Conservation (phyloP, 2,329 filamentous ascomycete genomes). For the Coniella lustricola region DNA sequence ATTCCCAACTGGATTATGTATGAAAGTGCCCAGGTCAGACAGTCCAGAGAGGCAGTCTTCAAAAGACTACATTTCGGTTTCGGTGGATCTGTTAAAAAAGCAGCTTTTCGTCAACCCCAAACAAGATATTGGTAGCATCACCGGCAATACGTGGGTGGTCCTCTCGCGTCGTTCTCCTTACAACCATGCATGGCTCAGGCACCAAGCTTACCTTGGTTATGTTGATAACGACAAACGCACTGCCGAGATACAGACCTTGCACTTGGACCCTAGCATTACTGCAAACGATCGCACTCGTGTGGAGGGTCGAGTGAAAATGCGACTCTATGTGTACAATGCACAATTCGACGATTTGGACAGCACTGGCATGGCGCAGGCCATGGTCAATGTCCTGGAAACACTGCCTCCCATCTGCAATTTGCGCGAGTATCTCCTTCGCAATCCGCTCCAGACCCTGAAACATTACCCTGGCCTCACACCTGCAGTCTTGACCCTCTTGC, state of each 20-base stretch:
- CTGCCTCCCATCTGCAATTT: conserved; percentile 58
- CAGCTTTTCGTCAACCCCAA: not conserved
- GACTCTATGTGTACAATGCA: conserved; percentile 38
- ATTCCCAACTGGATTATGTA: conserved; percentile 35
- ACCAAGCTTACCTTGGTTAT: conserved; percentile 3
- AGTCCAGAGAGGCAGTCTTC: not conserved
- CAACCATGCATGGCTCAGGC: not conserved
- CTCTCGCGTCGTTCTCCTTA: not conserved
- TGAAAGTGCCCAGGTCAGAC: conserved; percentile 25
- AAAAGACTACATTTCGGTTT: conserved; percentile 10
- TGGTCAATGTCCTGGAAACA: conserved; percentile 45
- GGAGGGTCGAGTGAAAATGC: not conserved
- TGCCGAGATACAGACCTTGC: not conserved
- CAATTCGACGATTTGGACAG: conserved; percentile 50
- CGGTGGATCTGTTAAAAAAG: not conserved
- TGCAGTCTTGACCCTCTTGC: conserved; percentile 60
- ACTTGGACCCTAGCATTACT: no score
- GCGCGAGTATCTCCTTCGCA: conserved; percentile 37
- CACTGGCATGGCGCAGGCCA: conserved; percentile 40
- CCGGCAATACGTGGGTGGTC: conserved; percentile 6
- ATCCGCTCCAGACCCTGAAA: conserved; percentile 33
- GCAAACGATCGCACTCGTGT: not conserved
- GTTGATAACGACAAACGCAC: not conserved
- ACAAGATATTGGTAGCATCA: not conserved
- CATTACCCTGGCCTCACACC: conserved; percentile 51